phyloP scores from a whole-genome alignment of 257 asterid species.

The Capsicum pubescens region DNA sequence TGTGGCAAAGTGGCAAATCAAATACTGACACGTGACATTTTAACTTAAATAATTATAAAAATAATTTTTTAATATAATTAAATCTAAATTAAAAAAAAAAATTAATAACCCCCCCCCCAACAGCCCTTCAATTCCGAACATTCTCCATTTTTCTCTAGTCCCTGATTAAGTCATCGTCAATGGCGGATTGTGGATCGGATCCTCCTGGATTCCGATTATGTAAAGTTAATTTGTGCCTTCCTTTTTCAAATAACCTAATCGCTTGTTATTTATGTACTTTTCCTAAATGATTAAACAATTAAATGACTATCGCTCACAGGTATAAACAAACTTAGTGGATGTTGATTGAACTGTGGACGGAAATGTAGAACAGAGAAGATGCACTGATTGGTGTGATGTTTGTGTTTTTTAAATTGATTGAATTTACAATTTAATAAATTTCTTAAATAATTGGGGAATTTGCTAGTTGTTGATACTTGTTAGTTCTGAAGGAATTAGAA shows the following conservation, averaged over 20 bases:
- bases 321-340: not conserved
- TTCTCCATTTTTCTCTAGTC: no score
- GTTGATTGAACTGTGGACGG: slow-evolving; percentile 12
- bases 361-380: not conserved
- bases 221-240: slow-evolving; percentile 33
- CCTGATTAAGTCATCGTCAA: slow-evolving; percentile 42
- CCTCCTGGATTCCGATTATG: slow-evolving; percentile 63
- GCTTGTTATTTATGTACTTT: not conserved
- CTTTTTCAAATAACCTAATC: not conserved
- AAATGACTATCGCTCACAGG: not conserved
- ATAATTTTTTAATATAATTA: no score
- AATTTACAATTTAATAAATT: not conserved
- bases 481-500: not conserved
- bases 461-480: not conserved
- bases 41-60: no score
- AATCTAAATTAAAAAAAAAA: no score
- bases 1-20: no score
- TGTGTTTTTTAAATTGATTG: slow-evolving; percentile 12
- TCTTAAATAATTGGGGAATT: not conserved
- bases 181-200: slow-evolving; percentile 66
- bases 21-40: no score
- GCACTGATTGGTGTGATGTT: not conserved
- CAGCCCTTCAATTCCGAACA: no score
- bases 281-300: not conserved
- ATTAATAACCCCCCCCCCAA: no score